Conservation (phyloP, 352 stramenopile species). For the Phytophthora fragariae region DNA sequence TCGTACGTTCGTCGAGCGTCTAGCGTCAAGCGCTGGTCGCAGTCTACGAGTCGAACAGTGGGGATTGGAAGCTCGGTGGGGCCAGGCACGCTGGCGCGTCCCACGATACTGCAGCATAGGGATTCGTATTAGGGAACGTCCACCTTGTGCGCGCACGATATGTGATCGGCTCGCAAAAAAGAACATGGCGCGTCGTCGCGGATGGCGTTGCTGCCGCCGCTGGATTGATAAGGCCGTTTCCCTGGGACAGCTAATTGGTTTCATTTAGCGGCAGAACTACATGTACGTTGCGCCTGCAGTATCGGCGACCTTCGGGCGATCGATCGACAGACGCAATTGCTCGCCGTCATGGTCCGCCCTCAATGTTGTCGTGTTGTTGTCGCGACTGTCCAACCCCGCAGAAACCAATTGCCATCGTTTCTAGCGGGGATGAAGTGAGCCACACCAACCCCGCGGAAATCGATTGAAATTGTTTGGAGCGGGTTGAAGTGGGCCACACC, state of each 20-base stretch:
- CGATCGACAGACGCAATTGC: background rate
- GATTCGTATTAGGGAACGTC: constrained; percentile 1
- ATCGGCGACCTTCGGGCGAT: constrained; percentile 4
- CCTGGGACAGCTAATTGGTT: background rate
- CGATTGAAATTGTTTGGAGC: too few species aligned
- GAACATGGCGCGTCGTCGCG: constrained; percentile 1
- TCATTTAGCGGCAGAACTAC: background rate
- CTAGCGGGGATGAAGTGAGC: too few species aligned
- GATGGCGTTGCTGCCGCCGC: background rate
- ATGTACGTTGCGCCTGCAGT: constrained; percentile 3
- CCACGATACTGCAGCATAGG: constrained; percentile 34
- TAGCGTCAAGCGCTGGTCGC: background rate
- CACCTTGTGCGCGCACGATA: constrained; percentile 4
- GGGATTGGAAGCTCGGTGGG: constrained; percentile 24
- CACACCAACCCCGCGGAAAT: too few species aligned
- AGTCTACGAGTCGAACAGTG: background rate
- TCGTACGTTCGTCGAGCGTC: background rate
- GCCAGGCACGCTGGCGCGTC: constrained; percentile 17
- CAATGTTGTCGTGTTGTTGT: constrained; percentile 18
- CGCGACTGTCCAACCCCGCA: constrained; percentile 9
- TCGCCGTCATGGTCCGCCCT: constrained; percentile 23
- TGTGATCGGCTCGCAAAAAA: constrained; percentile 16
- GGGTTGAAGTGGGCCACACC: background rate
- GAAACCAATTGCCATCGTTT: background rate
- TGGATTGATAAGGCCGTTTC: constrained; percentile 1